Conservation (phyloP, 805 yeast genomes). For the Spathaspora arborariae region DNA sequence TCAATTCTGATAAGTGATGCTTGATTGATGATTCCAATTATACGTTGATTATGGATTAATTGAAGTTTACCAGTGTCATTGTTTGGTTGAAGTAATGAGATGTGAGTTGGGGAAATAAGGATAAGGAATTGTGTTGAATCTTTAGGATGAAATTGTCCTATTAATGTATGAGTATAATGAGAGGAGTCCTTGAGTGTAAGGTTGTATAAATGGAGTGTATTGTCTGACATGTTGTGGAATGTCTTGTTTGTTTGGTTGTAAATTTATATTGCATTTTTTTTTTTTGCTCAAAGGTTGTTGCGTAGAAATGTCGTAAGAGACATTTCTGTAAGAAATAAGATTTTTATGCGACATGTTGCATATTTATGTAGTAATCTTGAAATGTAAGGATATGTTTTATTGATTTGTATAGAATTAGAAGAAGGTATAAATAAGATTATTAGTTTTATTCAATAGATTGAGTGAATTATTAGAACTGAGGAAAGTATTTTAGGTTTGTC, state of each 20-base stretch:
- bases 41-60: conserved; percentile 38
- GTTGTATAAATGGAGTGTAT: conserved; percentile 56
- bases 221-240: conserved; percentile 1
- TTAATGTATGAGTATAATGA: conserved; percentile 49
- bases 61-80: conserved; percentile 53
- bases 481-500: too few species aligned
- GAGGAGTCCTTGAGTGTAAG: conserved; percentile 65
- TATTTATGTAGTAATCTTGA: too few species aligned
- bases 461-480: too few species aligned
- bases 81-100: conserved; percentile 54
- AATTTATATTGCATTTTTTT: neutral
- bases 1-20: conserved; percentile 27
- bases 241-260: neutral
- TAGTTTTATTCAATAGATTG: too few species aligned
- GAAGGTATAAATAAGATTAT: too few species aligned
- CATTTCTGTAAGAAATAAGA: too few species aligned
- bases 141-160: conserved; percentile 62
- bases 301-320: too few species aligned
- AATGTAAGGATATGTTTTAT: too few species aligned
- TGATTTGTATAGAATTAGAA: too few species aligned
- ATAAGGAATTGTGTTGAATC: conserved; percentile 60
- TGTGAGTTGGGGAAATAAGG: conserved; percentile 49
- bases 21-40: conserved; percentile 57
- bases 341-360: too few species aligned
- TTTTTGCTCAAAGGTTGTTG: too few species aligned